phyloP scores from a whole-genome alignment of 495 filamentous ascomycete species.

The Hypoxylon subgilvum region DNA sequence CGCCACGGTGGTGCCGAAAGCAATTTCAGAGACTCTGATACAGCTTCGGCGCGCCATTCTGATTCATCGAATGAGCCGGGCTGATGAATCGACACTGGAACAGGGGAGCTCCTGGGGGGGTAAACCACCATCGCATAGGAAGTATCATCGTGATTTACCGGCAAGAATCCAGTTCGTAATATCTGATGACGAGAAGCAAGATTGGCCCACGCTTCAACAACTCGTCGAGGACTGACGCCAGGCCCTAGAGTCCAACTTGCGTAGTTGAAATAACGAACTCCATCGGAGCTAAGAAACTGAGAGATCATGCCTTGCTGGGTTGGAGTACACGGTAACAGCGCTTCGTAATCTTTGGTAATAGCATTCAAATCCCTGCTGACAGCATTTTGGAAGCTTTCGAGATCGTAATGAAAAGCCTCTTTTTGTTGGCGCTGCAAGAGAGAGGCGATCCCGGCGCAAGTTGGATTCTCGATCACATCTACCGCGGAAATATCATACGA shows the following conservation, averaged over 20 bases:
- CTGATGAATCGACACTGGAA: conserved; percentile 15
- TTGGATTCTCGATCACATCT: conserved; percentile 72
- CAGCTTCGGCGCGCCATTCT: conserved; percentile 40
- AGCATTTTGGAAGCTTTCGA: conserved; percentile 41
- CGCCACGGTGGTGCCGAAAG: conserved; percentile 42
- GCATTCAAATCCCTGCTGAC: conserved; percentile 37
- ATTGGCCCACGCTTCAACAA: conserved; percentile 63
- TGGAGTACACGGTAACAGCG: conserved; percentile 67
- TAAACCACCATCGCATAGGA: conserved; percentile 74
- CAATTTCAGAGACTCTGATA: conserved; percentile 6
- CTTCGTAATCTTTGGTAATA: conserved; percentile 43
- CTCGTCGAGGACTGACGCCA: conserved; percentile 1
- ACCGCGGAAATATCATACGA: conserved; percentile 62
- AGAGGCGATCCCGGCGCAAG: conserved; percentile 55
- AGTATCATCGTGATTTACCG: conserved; percentile 61
- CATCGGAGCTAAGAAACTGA: conserved; percentile 62
- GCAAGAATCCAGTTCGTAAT: conserved; percentile 71
- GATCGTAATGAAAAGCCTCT: conserved; percentile 51
- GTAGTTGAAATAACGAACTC: conserved; percentile 68
- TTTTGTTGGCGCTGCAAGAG: neutral
- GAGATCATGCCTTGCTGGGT: conserved; percentile 69
- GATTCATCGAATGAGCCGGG: conserved; percentile 34
- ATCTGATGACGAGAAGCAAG: conserved; percentile 65
- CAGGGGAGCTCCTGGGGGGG: conserved; percentile 16
- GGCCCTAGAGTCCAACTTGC: conserved; percentile 51